Percentiles rank a stretch among this genome's conserved stretches.
Conservation (phyloP, 768 basidiomycete species). For the Hydnomerulius pinastri region DNA sequence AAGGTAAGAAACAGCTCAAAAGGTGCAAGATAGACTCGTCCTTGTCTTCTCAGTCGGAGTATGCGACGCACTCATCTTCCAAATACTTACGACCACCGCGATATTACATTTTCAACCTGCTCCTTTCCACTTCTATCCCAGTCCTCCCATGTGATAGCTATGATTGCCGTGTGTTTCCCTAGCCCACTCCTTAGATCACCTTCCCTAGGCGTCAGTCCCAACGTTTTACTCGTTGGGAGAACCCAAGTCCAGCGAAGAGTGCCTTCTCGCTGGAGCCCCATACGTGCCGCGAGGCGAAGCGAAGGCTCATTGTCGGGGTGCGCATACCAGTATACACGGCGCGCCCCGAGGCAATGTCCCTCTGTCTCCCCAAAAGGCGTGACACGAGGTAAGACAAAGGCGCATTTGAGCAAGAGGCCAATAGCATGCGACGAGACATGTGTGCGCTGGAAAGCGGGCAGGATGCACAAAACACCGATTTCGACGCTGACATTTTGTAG, state of each 20-base stretch:
- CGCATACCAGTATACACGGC: constrained; percentile 46
- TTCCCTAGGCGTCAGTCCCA: constrained; percentile 24
- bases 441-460: constrained; percentile 42
- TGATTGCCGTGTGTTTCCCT: constrained; percentile 50
- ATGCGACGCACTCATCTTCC: too few species aligned
- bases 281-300: constrained; percentile 35
- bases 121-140: constrained; percentile 51
- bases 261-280: constrained; percentile 47
- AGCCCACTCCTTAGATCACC: constrained; percentile 29
- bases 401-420: too few species aligned
- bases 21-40: too few species aligned
- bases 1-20: too few species aligned
- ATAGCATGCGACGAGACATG: constrained; percentile 47
- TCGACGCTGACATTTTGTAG: constrained; percentile 38
- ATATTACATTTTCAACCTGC: constrained; percentile 35
- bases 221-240: constrained; percentile 31
- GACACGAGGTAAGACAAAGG: constrained; percentile 13
- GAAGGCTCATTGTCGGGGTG: constrained; percentile 36
- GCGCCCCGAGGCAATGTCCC: constrained; percentile 38
- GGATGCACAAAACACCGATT: constrained; percentile 39
- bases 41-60: too few species aligned
- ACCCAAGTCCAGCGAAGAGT: constrained; percentile 37
- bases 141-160: constrained; percentile 61
- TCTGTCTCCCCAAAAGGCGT: not conserved
- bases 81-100: not conserved